phyloP scores from a whole-genome alignment of 805 yeast genomes.

The Kuraishia cidri region DNA sequence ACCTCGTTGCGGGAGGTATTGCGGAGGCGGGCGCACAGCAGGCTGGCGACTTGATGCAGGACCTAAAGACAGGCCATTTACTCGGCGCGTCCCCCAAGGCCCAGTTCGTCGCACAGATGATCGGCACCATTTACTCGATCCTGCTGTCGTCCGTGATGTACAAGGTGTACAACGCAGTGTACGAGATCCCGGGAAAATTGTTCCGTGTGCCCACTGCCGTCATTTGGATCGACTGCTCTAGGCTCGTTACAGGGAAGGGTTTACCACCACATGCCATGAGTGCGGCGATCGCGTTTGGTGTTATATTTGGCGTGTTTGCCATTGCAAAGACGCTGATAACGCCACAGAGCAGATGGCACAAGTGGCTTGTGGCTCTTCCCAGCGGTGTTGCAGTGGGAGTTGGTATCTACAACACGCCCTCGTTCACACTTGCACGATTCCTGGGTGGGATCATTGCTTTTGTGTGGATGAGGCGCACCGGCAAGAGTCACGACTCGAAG shows the following conservation, averaged over 20 bases:
- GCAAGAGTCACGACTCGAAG: slow-evolving; percentile 31
- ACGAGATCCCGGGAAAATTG: slow-evolving; percentile 73
- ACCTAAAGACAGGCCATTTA: slow-evolving; percentile 87
- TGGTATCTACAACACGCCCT: slow-evolving; percentile 90
- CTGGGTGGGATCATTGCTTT: slow-evolving; percentile 73
- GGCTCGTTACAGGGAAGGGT: slow-evolving; percentile 86
- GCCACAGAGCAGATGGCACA: slow-evolving; percentile 26
- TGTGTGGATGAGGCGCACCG: slow-evolving; percentile 37
- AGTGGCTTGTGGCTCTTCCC: slow-evolving; percentile 56
- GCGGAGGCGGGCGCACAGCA: slow-evolving; percentile 99
- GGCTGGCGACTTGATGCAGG: slow-evolving; percentile 98
- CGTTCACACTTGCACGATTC: slow-evolving; percentile 89
- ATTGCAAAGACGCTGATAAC: slow-evolving; percentile 50
- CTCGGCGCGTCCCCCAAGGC: slow-evolving; percentile 89
- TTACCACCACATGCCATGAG: slow-evolving; percentile 71
- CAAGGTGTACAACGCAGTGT: slow-evolving; percentile 69
- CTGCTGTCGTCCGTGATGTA: slow-evolving; percentile 76
- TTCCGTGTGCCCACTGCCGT: slow-evolving; percentile 93
- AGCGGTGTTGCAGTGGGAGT: slow-evolving; percentile 97
- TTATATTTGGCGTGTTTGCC: slow-evolving; percentile 61
- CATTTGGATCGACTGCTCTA: slow-evolving; percentile 94
- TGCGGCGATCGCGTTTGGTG: slow-evolving; percentile 53
- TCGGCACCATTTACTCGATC: slow-evolving; percentile 84
- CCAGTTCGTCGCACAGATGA: slow-evolving; percentile 82
- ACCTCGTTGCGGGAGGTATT: slow-evolving; percentile 90